Base-by-base conservation (phyloP, 1,284 basidiomycete genomes). In the Ceratobasidium theobromae region DNA sequence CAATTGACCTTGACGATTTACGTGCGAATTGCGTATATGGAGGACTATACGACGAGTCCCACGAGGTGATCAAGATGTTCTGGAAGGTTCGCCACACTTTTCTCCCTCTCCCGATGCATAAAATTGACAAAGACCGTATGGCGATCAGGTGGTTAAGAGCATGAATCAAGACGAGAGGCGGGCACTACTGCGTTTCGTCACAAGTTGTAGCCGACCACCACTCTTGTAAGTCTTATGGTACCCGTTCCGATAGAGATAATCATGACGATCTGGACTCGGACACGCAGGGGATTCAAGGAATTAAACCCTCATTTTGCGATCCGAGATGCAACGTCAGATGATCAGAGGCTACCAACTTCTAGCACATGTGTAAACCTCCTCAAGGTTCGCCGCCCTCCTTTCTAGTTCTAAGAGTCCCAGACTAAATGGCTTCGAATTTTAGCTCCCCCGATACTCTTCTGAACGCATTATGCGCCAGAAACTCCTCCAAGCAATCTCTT, bases 351-450 rank as follows among this genome's bases (percentile, higher is more conserved):
- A 54, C 95, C 93, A 0, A 90, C 89, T 0, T 80, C 86, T 16
- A 89, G 87, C 70, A 93, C 91, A 0, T 97, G 94, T 72, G 89
- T 93, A 33, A 97, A 96, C 75, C 75, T 95, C 11, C 77, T 95
- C 40, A 95, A 95, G 81, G 88, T 86, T 67, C 69, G 72, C 68
- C 12, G 49, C 25, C 25, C 52, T 28, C 32, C 28, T 28, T 57
- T 43, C 11, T 8, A 30, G 41, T 32, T 18, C 14, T 16, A 30
- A 52, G 40, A 33, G 40, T 53, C 28, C 40, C 57, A 65, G 68
- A 57, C 12, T 48, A 9, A 32, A 49, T 58, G 23, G 41, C 70
- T 6, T 62, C 57, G 25, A 49, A 71, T 40, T 33, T 53, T 5
- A 91, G 87, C 80, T 92, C 18, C 89, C 90, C 14, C 77, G 81